A percentile compares a stretch with the other conserved stretches of the same genome.
Conservation (phyloP, 2,329 filamentous ascomycete species). For the Phialophora chinensis region DNA sequence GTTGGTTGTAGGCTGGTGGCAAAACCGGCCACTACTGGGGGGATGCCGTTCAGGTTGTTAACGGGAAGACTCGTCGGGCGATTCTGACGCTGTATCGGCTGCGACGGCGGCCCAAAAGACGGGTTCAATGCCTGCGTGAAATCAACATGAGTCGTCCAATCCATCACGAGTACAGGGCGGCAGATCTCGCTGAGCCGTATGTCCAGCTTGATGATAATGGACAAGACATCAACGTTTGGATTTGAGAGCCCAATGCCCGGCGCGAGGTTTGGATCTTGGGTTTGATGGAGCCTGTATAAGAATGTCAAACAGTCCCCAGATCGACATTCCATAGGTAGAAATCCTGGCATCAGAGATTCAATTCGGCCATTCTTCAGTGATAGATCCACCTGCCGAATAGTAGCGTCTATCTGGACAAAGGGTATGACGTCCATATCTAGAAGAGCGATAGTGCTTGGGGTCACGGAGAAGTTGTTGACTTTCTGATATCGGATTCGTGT, state of each 20-base stretch:
- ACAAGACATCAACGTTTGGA: slow-evolving; percentile 49
- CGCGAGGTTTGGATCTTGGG: slow-evolving; percentile 38
- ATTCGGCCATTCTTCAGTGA: slow-evolving; percentile 55
- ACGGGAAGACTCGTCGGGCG: slow-evolving; percentile 53
- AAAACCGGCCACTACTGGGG: slow-evolving; percentile 30
- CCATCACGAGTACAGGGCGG: slow-evolving; percentile 54
- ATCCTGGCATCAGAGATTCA: slow-evolving; percentile 49
- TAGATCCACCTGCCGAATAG: slow-evolving; percentile 57
- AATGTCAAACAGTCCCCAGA: slow-evolving; percentile 64
- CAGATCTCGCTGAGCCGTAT: slow-evolving; percentile 51
- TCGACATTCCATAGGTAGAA: slow-evolving; percentile 51
- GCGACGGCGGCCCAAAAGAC: slow-evolving; percentile 53
- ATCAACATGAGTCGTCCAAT: slow-evolving; percentile 57
- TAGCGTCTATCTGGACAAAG: slow-evolving; percentile 57
- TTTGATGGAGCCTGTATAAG: slow-evolving; percentile 59
- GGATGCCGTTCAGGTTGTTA: slow-evolving; percentile 20
- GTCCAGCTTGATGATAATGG: slow-evolving; percentile 54
- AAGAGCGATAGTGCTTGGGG: slow-evolving; percentile 58
- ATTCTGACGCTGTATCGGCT: slow-evolving; percentile 53
- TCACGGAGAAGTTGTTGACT: slow-evolving; percentile 50
- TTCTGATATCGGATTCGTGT: slow-evolving; percentile 62
- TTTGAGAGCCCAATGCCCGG: slow-evolving; percentile 30
- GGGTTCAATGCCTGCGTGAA: slow-evolving; percentile 56
- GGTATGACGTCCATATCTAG: slow-evolving; percentile 63
- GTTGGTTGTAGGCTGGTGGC: slow-evolving; percentile 25